These are phyloP conservation scores for Eucalyptus decipiens DNA, from an alignment of 345 rosid species.

Conservation along the genomic window DNA sequence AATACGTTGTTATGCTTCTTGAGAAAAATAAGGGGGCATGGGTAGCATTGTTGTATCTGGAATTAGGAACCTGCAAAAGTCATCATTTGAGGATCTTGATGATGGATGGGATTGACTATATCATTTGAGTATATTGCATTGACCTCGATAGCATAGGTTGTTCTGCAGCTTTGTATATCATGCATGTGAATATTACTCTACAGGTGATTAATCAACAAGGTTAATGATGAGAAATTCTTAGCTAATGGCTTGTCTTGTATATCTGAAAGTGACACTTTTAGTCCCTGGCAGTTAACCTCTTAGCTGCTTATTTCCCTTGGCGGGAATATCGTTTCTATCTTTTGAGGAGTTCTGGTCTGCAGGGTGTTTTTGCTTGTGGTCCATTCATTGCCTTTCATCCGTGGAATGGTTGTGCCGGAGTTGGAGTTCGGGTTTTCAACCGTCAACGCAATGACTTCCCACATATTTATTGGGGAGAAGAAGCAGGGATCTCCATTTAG, in stretches of 20 bases:
- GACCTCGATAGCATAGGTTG: background rate
- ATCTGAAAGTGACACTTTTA: background rate
- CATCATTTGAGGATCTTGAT: background rate
- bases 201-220: background rate
- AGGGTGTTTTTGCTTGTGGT: background rate
- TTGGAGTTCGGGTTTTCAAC: background rate
- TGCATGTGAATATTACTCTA: background rate
- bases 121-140: background rate
- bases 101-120: background rate
- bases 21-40: background rate
- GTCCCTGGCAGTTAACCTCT: background rate
- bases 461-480: background rate
- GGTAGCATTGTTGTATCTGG: background rate
- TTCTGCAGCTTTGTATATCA: background rate
- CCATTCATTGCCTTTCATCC: background rate
- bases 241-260: background rate
- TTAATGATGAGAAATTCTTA: background rate
- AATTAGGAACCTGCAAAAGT: background rate
- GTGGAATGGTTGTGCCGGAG: background rate
- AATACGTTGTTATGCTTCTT: background rate
- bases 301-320: background rate
- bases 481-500: background rate
- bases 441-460: background rate
- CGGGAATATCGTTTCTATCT: background rate
- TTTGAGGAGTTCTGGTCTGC: background rate